Evolutionary conservation across 2,329 filamentous ascomycete species (phyloP), one percentile per base, ranked within the genome.

Genomic region (Sporothrix luriei): DNA sequence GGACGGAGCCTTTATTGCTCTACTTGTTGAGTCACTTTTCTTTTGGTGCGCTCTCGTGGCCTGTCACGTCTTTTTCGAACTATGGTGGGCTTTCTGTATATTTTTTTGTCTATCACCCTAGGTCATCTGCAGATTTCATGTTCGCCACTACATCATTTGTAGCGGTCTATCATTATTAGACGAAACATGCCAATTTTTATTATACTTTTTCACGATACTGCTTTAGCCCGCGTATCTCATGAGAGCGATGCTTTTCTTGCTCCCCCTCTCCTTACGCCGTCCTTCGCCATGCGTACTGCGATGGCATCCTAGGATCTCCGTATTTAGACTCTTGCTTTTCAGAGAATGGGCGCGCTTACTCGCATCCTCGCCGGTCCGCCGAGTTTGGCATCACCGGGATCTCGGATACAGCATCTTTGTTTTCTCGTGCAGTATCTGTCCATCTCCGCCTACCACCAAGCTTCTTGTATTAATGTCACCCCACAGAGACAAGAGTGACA

Each of bases 1-100:
- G 46, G 70, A 67, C 70, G 46, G 66, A 66, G 59, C n/a, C 10
- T 57, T 52, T 26, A n/a, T 51, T 38, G 40, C 48, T 64, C 68
- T 65, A 21, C 10, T 38, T 65, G 51, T 38, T n/a, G 11, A 55
- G 55, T 21, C 40, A 24, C 16, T 38, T 57, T 55, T 48, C 43
- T 64, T 61, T 33, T 62, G 26, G 43, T 26, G 57, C 38, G 57
- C 38, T 46, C 57, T 43, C 55, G 55, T 61, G 55, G 55, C 55
- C 55, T 61, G 55, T 43, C 55, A 61, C 33, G 55, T 46, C 40
- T 57, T 21, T 33, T 59, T 61, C 43, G n/a, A 55, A 46, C n/a
- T 61, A 49, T 33, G 49, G 21, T 24, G 43, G n/a, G 43, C 54
- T 26, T 69, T 69, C 16, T 64, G 21, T 43, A 11, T 49, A 11